Percentiles rank a stretch among this genome's conserved stretches.
phyloP scores from a whole-genome alignment of 2,329 filamentous ascomycete genomes.

The Pestalotiopsis sp. region DNA sequence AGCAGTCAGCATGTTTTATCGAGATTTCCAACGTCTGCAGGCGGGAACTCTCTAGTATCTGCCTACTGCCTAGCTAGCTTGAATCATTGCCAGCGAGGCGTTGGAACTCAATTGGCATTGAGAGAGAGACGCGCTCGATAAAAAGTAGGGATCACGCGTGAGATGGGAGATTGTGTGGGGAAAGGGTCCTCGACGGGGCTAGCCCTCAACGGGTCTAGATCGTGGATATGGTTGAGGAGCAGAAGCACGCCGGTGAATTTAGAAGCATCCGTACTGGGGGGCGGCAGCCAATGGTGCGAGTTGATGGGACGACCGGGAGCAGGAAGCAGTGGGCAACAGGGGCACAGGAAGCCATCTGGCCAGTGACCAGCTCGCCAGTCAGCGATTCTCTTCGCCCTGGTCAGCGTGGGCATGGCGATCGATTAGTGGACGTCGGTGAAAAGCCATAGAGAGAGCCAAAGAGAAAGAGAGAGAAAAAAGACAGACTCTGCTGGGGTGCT shows the following conservation, averaged over 20 bases:
- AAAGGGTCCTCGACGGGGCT: constrained; percentile 23
- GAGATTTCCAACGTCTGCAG: neutral
- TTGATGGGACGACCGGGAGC: constrained; percentile 2
- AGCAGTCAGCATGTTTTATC: neutral
- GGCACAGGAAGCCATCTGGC: neutral
- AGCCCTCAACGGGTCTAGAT: constrained; percentile 33
- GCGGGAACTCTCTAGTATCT: constrained; percentile 1
- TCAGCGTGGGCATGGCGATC: neutral
- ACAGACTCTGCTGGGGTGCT: neutral
- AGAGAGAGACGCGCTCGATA: neutral
- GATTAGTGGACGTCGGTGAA: neutral
- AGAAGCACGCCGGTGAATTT: neutral
- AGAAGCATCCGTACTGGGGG: neutral
- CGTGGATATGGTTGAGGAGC: constrained; percentile 46
- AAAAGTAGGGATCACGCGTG: constrained; percentile 3
- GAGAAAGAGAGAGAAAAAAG: neutral
- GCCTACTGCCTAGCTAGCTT: neutral
- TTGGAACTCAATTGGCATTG: constrained; percentile 6
- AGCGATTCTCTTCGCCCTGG: neutral
- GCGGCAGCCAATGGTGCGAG: neutral
- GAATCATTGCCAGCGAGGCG: neutral
- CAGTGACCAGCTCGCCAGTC: neutral
- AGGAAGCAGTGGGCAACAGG: neutral
- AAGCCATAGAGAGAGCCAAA: neutral
- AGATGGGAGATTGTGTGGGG: constrained; percentile 26